phyloP scores from a whole-genome alignment of 1,139 yeast genomes.

The Diutina mesorugosa region DNA sequence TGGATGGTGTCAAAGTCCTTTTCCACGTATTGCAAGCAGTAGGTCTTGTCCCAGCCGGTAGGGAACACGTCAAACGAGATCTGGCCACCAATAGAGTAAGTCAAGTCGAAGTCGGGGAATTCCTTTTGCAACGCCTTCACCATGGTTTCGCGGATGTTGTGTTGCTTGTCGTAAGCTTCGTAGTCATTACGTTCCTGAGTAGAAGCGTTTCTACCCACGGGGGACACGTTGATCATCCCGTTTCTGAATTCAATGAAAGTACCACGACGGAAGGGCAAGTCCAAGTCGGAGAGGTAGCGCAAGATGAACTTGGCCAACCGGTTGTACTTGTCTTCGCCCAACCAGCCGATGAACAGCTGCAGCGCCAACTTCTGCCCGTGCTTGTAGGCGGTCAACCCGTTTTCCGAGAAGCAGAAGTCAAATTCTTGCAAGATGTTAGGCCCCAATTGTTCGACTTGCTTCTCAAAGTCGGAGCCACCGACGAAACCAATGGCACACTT shows the following conservation, averaged over 20 bases:
- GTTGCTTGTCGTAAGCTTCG: slow-evolving; percentile 69
- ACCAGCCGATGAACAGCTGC: slow-evolving; percentile 88
- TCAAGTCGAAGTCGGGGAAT: slow-evolving; percentile 73
- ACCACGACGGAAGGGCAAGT: slow-evolving; percentile 91
- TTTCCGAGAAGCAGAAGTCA: slow-evolving; percentile 94
- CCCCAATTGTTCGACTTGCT: slow-evolving; percentile 95
- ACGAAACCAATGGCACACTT: slow-evolving; percentile 94
- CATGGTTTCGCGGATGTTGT: slow-evolving; percentile 70
- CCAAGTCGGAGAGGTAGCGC: slow-evolving; percentile 72
- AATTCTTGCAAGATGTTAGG: slow-evolving; percentile 61
- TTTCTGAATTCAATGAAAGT: slow-evolving; percentile 97
- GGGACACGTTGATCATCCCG: slow-evolving; percentile 97
- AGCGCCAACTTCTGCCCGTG: slow-evolving; percentile 77
- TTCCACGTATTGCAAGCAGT: slow-evolving; percentile 86
- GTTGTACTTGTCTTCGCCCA: slow-evolving; percentile 93
- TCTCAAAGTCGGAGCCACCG: slow-evolving; percentile 92
- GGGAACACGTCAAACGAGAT: slow-evolving; percentile 99
- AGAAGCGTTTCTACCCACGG: slow-evolving; percentile 96
- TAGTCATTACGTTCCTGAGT: slow-evolving; percentile 86
- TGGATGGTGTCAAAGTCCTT: slow-evolving; percentile 80
- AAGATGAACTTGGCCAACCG: slow-evolving; percentile 74
- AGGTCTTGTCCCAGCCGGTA: slow-evolving; percentile 99
- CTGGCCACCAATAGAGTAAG: slow-evolving; percentile 98
- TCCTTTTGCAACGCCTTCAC: slow-evolving; percentile 73
- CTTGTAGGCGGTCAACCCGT: slow-evolving; percentile 96